phyloP scores from a whole-genome alignment of 495 filamentous ascomycete species.

The Penicillium maclennaniae region DNA sequence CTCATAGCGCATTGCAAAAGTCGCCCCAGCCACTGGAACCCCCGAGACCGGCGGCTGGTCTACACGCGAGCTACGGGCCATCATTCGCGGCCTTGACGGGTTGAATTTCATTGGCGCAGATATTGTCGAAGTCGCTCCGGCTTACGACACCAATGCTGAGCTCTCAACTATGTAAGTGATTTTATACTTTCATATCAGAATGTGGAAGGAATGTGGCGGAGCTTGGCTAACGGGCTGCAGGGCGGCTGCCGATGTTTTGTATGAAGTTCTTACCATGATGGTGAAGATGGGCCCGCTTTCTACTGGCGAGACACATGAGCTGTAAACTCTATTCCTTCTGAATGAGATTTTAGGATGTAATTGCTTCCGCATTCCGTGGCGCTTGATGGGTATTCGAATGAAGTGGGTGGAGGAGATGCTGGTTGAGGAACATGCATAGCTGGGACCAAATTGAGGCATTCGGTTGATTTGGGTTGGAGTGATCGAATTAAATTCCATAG shows the following conservation, averaged over 20 bases:
- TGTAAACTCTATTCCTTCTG: not conserved
- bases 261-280: slow-evolving; percentile 63
- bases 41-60: slow-evolving; percentile 86
- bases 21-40: slow-evolving; percentile 80
- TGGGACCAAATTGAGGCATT: no score
- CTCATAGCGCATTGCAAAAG: slow-evolving; percentile 23
- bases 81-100: slow-evolving; percentile 68
- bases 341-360: not conserved
- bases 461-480: no score
- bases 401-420: not conserved
- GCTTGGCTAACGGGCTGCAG: slow-evolving; percentile 9
- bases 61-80: slow-evolving; percentile 71
- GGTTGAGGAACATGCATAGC: not conserved
- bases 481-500: no score
- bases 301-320: slow-evolving; percentile 17
- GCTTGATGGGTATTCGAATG: not conserved
- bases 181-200: not conserved
- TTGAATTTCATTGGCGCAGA: slow-evolving; percentile 77
- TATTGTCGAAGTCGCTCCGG: slow-evolving; percentile 71
- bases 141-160: slow-evolving; percentile 67
- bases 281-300: slow-evolving; percentile 56
- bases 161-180: slow-evolving; percentile 53
- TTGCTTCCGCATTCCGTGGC: not conserved
- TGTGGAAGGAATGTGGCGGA: not conserved
- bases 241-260: slow-evolving; percentile 64